Evolutionary conservation across 768 basidiomycete species (phyloP), one percentile per base, ranked within the genome.

Genomic region (Leccinellum luteum): DNA sequence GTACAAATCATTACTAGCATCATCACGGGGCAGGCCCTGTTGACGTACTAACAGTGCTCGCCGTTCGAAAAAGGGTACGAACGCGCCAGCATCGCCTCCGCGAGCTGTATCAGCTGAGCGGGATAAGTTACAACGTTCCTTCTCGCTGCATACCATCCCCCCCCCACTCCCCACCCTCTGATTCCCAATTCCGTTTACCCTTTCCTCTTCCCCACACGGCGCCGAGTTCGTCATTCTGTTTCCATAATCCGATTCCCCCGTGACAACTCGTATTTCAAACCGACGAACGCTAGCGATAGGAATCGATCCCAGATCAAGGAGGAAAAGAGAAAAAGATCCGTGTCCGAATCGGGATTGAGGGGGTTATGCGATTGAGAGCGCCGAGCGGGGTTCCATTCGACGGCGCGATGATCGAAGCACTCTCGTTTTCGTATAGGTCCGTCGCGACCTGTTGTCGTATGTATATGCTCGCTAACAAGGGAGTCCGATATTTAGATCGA

Each of bases 331-430:
- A 19, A 43, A 43, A 43, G 2, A 19, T 9, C 10, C 7, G 30
- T 25, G 19, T 52, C 55, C 28, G 19, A 30, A 30, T 55, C 35
- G 3, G 55, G 38, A 2, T 21, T 56, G 56, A 57, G 56, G 56
- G 54, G 1, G 59, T 60, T 60, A 55, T 61, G 59, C 59, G 59
- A 54, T 54, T 54, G 58, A 59, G 17, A 30, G 34, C 7, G 31
- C 14, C 25, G 25, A 51, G 49, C 49, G 49, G 49, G 9, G 35
- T 48, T 45, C 30, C 21, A 21, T 31, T 35, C 4, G 41, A 32
- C 25, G 21, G 45, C 41, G 41, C 45, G 21, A 28, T 43, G 30
- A 27, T 27, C 47, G 34, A 32, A 55, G 55, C 17, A 13, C 12
- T n/a, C 23, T 17, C 25, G 34, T 14, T 17, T 30, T 28, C 28